Evolutionary conservation across 108 stramenopile species (phyloP).

Genomic region (Cyclotella baltica): DNA sequence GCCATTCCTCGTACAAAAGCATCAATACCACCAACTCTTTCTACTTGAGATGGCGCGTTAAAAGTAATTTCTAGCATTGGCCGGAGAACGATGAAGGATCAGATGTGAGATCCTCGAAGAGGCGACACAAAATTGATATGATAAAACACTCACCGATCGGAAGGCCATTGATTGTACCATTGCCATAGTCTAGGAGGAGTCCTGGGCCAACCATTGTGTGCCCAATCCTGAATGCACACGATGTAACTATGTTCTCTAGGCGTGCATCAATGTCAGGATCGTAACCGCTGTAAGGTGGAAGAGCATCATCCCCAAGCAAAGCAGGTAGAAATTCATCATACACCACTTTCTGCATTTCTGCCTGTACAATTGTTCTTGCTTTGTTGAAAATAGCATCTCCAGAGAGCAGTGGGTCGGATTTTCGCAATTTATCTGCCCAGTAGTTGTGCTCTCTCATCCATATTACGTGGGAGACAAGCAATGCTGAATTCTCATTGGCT

Average conservation of each 20-base stretch:
- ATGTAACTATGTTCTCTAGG: conserved; percentile 46
- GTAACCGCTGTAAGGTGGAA: conserved; percentile 47
- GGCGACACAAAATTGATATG: too few relatives aligned
- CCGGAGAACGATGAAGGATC: too few relatives aligned
- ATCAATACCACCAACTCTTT: conserved; percentile 19
- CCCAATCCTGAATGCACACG: conserved; percentile 44
- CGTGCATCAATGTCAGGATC: conserved; percentile 29
- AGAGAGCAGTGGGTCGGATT: neutral
- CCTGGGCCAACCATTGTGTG: conserved; percentile 48
- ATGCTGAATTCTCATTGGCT: conserved; percentile 51
- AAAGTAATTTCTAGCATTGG: conserved; percentile 17
- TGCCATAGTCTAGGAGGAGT: conserved; percentile 20
- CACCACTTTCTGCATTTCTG: conserved; percentile 45
- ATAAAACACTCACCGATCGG: too few relatives aligned
- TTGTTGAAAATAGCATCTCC: conserved; percentile 41
- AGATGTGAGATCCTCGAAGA: too few relatives aligned
- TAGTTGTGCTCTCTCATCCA: conserved; percentile 55
- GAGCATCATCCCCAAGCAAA: conserved; percentile 39
- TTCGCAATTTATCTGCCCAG: conserved; percentile 33
- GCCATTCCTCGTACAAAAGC: conserved; percentile 38
- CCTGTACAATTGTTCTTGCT: conserved; percentile 36
- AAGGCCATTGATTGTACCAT: conserved; percentile 2
- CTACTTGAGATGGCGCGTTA: conserved; percentile 25
- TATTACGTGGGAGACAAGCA: conserved; percentile 32
- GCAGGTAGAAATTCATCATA: conserved; percentile 54